Conservation (phyloP, 1,284 basidiomycete species). For the Puccinia triticina region DNA sequence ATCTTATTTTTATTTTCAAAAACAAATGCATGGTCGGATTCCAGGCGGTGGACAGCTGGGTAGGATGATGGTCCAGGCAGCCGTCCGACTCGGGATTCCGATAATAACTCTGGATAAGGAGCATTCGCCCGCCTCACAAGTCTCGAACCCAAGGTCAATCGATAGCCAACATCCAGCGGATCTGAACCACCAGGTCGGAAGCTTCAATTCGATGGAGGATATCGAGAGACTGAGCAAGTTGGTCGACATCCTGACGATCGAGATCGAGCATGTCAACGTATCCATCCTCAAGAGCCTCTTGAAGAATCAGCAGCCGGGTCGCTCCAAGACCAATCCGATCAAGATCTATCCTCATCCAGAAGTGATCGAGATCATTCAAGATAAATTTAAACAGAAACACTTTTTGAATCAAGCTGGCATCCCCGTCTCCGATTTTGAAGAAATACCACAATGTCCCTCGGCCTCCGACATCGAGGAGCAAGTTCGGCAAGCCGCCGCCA, state of each 20-base stretch:
- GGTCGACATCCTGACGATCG: slow-evolving; percentile 89
- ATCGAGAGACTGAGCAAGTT: slow-evolving; percentile 78
- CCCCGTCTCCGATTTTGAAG: slow-evolving; percentile 73
- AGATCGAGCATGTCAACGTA: slow-evolving; percentile 96
- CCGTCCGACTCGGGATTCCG: slow-evolving; percentile 82
- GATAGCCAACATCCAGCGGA: slow-evolving; percentile 53
- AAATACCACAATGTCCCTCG: slow-evolving; percentile 63
- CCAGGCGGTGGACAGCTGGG: slow-evolving; percentile 95
- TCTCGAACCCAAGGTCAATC: slow-evolving; percentile 64
- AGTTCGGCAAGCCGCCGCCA: slow-evolving; percentile 65
- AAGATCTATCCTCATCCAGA: slow-evolving; percentile 80
- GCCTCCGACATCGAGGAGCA: slow-evolving; percentile 65
- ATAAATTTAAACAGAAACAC: slow-evolving; percentile 88
- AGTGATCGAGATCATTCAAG: slow-evolving; percentile 88
- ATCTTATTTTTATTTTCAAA: too few relatives aligned
- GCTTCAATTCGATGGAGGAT: slow-evolving; percentile 78
- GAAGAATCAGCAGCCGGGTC: slow-evolving; percentile 57
- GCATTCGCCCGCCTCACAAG: slow-evolving; percentile 85
- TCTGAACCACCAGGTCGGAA: slow-evolving; percentile 77
- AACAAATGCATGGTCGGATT: not conserved
- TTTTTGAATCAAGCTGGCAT: slow-evolving; percentile 70
- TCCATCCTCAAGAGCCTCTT: slow-evolving; percentile 73
- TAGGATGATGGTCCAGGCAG: slow-evolving; percentile 92
- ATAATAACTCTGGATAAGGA: slow-evolving; percentile 86
- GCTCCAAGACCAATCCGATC: slow-evolving; percentile 60